phyloP scores from a whole-genome alignment of 805 yeast species.

The Maudiozyma bulderi region DNA sequence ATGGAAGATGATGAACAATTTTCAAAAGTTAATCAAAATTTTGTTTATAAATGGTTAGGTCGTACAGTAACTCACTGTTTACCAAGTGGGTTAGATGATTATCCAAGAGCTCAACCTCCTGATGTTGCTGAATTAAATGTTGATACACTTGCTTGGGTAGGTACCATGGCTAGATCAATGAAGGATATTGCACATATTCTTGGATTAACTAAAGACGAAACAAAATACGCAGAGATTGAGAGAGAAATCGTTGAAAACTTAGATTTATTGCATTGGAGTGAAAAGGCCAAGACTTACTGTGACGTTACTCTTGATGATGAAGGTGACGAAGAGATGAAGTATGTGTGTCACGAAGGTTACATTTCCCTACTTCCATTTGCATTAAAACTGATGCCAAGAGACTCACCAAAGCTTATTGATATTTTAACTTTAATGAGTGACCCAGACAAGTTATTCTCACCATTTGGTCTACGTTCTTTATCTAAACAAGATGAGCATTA shows the following conservation, averaged over 20 bases:
- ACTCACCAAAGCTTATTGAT: conserved; percentile 38
- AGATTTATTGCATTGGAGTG: conserved; percentile 74
- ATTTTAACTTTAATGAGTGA: conserved; percentile 53
- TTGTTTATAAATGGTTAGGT: conserved; percentile 89
- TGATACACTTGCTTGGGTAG: conserved; percentile 87
- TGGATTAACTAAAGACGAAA: conserved; percentile 48
- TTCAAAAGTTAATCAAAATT: conserved; percentile 39
- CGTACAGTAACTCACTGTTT: conserved; percentile 76
- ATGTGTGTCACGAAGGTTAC: conserved; percentile 86
- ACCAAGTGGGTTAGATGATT: conserved; percentile 92
- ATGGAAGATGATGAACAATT: conserved; percentile 19
- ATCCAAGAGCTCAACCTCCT: conserved; percentile 75
- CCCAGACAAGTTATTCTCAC: conserved; percentile 66
- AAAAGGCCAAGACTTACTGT: conserved; percentile 57
- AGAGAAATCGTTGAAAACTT: conserved; percentile 51
- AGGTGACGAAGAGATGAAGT: conserved; percentile 40
- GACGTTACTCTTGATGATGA: conserved; percentile 70
- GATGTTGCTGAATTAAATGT: conserved; percentile 86
- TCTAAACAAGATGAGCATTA: conserved; percentile 57
- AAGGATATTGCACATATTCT: conserved; percentile 57
- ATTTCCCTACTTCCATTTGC: conserved; percentile 79
- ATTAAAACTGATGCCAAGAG: conserved; percentile 49
- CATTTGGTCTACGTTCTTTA: conserved; percentile 72
- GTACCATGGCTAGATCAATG: conserved; percentile 82
- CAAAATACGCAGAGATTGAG: conserved; percentile 44